These are phyloP conservation scores for Epichloe scottii DNA, from an alignment of 2,329 filamentous ascomycete species.

Conservation along the genomic window DNA sequence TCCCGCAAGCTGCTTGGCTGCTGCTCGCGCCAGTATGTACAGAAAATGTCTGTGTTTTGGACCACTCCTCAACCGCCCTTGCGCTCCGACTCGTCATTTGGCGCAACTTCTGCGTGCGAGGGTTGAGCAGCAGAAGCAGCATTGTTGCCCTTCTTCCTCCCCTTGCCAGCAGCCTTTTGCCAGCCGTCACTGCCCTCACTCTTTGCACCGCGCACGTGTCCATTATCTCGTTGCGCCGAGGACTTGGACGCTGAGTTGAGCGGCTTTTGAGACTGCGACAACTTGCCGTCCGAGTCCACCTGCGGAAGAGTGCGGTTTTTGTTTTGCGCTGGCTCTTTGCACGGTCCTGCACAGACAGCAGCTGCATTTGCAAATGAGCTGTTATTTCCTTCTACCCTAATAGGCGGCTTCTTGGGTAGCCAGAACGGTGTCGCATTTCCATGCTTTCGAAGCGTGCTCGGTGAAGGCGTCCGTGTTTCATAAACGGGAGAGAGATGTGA, in stretches of 20 bases:
- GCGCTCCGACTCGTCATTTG: conserved; percentile 46
- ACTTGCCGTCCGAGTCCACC: conserved; percentile 12
- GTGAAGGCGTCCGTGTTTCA: conserved; percentile 60
- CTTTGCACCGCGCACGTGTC: conserved; percentile 40
- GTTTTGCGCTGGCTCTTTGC: not conserved
- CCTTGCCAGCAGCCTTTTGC: conserved; percentile 46
- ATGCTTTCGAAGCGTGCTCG: conserved; percentile 43
- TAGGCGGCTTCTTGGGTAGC: conserved; percentile 14
- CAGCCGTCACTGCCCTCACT: conserved; percentile 43
- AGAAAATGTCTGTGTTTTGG: not conserved
- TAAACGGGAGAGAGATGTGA: conserved; percentile 60
- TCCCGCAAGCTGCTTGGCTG: not conserved
- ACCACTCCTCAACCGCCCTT: conserved; percentile 36
- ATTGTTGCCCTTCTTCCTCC: conserved; percentile 36
- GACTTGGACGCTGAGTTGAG: conserved; percentile 15
- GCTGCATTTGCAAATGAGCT: not conserved
- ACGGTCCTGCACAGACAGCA: not conserved
- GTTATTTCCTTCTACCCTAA: conserved; percentile 1
- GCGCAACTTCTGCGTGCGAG: conserved; percentile 37
- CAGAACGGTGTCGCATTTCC: conserved; percentile 10
- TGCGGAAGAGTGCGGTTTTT: not conserved
- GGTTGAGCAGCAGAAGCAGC: conserved; percentile 24
- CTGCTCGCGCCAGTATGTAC: not conserved
- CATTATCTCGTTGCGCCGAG: conserved; percentile 35
- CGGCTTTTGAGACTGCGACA: conserved; percentile 12